phyloP scores from a whole-genome alignment of 2,329 filamentous ascomycete genomes.

The Cordyceps cateniannulata region DNA sequence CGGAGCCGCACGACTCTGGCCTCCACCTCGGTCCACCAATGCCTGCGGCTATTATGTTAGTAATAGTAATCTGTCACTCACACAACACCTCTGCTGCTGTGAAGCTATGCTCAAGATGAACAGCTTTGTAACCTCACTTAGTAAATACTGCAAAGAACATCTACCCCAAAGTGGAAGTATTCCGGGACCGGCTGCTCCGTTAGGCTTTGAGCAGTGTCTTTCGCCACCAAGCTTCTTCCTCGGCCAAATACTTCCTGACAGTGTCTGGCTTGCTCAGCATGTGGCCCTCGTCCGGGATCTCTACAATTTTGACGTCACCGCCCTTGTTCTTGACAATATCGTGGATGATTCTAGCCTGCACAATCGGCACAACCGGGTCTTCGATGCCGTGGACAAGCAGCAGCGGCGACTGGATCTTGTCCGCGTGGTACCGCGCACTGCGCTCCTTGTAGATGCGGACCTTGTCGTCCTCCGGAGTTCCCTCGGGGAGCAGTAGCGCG shows the following conservation, averaged over 20 bases:
- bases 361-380: conserved; percentile 53
- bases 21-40: conserved; percentile 5
- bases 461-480: conserved; percentile 31
- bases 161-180: neutral
- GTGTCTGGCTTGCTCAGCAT: conserved; percentile 37
- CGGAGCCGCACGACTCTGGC: conserved; percentile 1
- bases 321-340: conserved; percentile 34
- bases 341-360: conserved; percentile 48
- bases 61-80: neutral
- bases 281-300: conserved; percentile 45
- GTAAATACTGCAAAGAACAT: neutral
- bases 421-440: conserved; percentile 42
- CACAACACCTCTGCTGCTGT: no score
- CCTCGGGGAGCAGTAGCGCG: conserved; percentile 32
- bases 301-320: conserved; percentile 39
- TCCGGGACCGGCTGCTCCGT: neutral
- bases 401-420: conserved; percentile 42
- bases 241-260: conserved; percentile 31
- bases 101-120: neutral
- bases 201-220: conserved; percentile 27
- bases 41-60: neutral
- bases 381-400: conserved; percentile 49
- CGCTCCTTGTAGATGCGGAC: conserved; percentile 36
- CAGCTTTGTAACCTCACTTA: neutral
- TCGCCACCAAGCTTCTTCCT: conserved; percentile 43